Evolutionary conservation across 1,284 basidiomycete species (phyloP).

Genomic region (Termitomyces sp.): DNA sequence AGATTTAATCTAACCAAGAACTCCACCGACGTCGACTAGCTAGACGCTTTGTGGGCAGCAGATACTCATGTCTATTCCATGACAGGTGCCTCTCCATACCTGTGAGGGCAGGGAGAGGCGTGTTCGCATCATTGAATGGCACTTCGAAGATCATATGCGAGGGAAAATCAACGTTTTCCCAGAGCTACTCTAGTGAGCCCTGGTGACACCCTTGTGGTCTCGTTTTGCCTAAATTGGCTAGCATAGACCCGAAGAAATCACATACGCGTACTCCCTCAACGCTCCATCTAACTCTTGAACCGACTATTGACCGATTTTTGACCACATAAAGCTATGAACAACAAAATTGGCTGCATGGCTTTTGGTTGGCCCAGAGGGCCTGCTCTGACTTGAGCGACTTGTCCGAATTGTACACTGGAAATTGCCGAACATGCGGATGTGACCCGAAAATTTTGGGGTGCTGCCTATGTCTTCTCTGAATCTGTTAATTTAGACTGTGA

Average conservation of each 20-base stretch:
- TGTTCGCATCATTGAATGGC: background rate
- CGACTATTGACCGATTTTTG: background rate
- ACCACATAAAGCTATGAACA: background rate
- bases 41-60: background rate
- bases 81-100: constrained; percentile 9
- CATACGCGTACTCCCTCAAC: background rate
- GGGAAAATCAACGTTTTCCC: background rate
- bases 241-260: background rate
- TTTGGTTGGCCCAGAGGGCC: too few species aligned
- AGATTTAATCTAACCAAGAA: constrained; percentile 1
- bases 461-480: background rate
- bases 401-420: background rate
- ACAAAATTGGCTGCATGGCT: background rate
- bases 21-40: background rate
- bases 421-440: constrained; percentile 4
- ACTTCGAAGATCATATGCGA: constrained; percentile 2
- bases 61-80: background rate
- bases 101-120: background rate
- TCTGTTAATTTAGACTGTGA: background rate
- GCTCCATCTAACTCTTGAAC: background rate
- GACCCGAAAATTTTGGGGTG: constrained; percentile 1
- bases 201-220: background rate
- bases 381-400: background rate
- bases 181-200: background rate
- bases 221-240: background rate